Evolutionary conservation across 345 rosid species (phyloP).

Genomic region (Laguncularia racemosa): DNA sequence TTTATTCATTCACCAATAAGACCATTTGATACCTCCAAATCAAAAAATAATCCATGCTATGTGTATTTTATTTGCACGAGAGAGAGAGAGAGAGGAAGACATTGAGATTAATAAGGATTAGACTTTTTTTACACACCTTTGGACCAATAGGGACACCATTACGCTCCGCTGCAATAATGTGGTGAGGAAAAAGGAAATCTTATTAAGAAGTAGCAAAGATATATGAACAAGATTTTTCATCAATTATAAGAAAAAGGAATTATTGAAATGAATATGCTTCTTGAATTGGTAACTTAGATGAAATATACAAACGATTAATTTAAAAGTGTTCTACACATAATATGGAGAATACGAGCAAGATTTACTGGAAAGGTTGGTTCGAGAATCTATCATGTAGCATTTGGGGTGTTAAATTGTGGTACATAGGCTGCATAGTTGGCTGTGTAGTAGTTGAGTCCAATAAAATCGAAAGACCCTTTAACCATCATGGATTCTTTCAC

Average conservation of each 20-base stretch:
- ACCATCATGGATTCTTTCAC: conserved; percentile 14
- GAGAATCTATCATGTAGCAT: conserved; percentile 19
- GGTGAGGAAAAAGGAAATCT: neutral
- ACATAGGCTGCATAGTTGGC: conserved; percentile 16
- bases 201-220: neutral
- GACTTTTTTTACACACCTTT: neutral
- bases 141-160: conserved; percentile 9
- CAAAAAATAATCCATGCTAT: too few species aligned
- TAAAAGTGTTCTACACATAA: too few species aligned
- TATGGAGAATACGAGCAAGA: too few species aligned
- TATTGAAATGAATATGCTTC: neutral
- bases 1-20: too few species aligned
- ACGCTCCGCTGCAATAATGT: conserved; percentile 5
- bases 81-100: too few species aligned
- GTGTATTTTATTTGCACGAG: too few species aligned
- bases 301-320: too few species aligned
- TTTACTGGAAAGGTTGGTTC: conserved; percentile 13
- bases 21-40: too few species aligned
- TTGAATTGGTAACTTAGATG: neutral
- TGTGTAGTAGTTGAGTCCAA: conserved; percentile 38
- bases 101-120: too few species aligned
- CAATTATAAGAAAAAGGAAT: too few species aligned
- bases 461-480: conserved; percentile 28
- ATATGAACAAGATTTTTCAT: neutral
- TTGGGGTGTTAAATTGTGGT: neutral